Conservation (phyloP, 257 asterid species). For the Solanum piurae region DNA sequence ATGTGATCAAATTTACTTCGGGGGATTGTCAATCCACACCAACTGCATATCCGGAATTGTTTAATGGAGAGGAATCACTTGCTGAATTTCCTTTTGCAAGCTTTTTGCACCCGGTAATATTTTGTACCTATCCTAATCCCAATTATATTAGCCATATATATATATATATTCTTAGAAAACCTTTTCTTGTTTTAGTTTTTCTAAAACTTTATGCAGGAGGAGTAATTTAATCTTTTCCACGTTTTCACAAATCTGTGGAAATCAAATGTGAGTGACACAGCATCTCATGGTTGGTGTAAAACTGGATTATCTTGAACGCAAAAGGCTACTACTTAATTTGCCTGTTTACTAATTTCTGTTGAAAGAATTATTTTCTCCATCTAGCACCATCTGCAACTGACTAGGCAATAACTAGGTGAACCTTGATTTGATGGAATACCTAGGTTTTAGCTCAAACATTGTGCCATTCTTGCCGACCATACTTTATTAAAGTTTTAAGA, state of each 20-base stretch:
- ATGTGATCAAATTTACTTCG: conserved; percentile 41
- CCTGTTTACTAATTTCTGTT: not conserved
- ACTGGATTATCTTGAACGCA: not conserved
- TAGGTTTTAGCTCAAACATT: not conserved
- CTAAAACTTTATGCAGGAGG: not conserved
- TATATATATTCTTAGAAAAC: not conserved
- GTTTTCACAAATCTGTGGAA: not conserved
- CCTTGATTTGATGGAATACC: not conserved
- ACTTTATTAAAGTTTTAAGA: not conserved
- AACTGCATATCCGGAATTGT: conserved; percentile 32
- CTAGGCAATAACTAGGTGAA: not conserved
- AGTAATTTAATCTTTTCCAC: not conserved
- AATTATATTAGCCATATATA: not conserved
- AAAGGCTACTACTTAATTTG: not conserved
- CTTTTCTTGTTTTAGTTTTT: not conserved
- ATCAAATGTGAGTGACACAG: not conserved
- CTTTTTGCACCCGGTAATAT: conserved; percentile 73
- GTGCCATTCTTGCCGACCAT: not conserved
- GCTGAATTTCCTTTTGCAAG: conserved; percentile 96
- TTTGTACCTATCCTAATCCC: conserved; percentile 7
- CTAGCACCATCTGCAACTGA: not conserved
- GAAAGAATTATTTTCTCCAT: not conserved
- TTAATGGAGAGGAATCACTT: conserved; percentile 78
- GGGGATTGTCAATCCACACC: conserved; percentile 25
- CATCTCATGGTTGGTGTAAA: not conserved